Evolutionary conservation across 2,329 filamentous ascomycete genomes (phyloP).

Genomic region (Aspergillus sp.): DNA sequence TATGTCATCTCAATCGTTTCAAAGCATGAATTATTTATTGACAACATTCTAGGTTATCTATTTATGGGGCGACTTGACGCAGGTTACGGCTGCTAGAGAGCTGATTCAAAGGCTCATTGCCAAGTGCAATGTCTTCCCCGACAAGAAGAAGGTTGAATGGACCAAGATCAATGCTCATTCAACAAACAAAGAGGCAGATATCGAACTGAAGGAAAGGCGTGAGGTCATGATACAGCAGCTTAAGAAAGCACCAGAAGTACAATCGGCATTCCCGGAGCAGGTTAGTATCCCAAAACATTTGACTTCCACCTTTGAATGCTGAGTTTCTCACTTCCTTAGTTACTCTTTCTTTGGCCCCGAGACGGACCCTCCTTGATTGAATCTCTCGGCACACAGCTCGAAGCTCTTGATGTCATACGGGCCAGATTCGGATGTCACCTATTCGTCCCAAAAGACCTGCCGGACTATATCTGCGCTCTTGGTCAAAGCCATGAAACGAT

Average conservation of each 20-base stretch:
- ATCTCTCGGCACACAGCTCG: conserved; percentile 37
- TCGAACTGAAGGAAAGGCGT: conserved; percentile 17
- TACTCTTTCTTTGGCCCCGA: conserved; percentile 43
- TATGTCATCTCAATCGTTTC: conserved; percentile 3
- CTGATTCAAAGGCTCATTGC: conserved; percentile 13
- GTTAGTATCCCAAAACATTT: conserved; percentile 9
- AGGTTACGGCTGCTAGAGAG: conserved; percentile 18
- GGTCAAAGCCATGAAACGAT: conserved; percentile 26
- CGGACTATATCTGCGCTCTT: conserved; percentile 27
- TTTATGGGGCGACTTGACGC: conserved; percentile 21
- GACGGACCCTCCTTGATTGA: conserved; percentile 37
- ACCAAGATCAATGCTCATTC: conserved; percentile 21
- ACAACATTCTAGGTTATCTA: conserved; percentile 12
- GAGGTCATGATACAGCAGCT: conserved; percentile 19
- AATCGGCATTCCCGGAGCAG: conserved; percentile 18
- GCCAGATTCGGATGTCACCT: conserved; percentile 36
- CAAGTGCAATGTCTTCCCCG: conserved; percentile 9
- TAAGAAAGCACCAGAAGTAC: conserved; percentile 19
- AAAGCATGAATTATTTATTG: not conserved
- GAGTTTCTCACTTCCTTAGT: conserved; percentile 11
- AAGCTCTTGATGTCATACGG: conserved; percentile 43
- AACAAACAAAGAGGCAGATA: conserved; percentile 17
- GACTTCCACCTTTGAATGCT: not conserved
- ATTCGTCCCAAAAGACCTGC: conserved; percentile 28
- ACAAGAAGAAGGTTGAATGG: conserved; percentile 16